Base-by-base conservation (phyloP, 768 basidiomycete genomes). In the Leccinum disarticulatum region DNA sequence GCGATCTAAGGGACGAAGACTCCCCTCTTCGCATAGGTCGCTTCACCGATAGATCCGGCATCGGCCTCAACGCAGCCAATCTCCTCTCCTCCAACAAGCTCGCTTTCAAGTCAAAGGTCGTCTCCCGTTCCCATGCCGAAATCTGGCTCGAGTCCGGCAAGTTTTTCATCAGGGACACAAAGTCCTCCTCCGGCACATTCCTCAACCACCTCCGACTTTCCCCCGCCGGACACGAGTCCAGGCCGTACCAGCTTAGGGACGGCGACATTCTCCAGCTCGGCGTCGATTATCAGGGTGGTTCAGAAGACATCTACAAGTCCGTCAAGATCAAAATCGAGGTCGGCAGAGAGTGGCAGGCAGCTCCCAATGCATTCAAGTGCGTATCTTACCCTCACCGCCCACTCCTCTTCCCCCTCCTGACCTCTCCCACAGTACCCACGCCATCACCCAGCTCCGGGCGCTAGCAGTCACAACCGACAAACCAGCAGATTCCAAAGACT, bases 271-370 rank as follows among this genome's bases (percentile, higher is more conserved):
- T 98, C 19, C 96, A 98, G 75, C 85, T 98, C 1, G 95, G 96
- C 2, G 93, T 98, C 28, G 95, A 98, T 72, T 99, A 97, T 75
- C 95, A 98, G 73, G 96, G 96, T 6, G 96, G 96, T 0, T 86
- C 91, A 7, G 95, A 98, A 77, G 95, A 98, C 74, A 94, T 96
- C 55, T 98, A 96, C 75, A 90, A 97, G 77, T 93, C 91, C 59
- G 93, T 98, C 60, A 98, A 96, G 83, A 97, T 99, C 71, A 83
- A 91, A 64, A 80, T 98, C 54, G 96, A 99, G 76, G 74, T 98
- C 17, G 86, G 86, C 9, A 77, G 95, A 61, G 95, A 95, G 73
- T 98, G 95, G 96, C 94, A 97, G 73, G 78, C 86, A 2, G 83
- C 78, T 0, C 85, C 87, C 0, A 98, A 98, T 77, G 90, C 87